Base-by-base conservation (phyloP, 129 eudicot species). In the Escallonia rubra region DNA sequence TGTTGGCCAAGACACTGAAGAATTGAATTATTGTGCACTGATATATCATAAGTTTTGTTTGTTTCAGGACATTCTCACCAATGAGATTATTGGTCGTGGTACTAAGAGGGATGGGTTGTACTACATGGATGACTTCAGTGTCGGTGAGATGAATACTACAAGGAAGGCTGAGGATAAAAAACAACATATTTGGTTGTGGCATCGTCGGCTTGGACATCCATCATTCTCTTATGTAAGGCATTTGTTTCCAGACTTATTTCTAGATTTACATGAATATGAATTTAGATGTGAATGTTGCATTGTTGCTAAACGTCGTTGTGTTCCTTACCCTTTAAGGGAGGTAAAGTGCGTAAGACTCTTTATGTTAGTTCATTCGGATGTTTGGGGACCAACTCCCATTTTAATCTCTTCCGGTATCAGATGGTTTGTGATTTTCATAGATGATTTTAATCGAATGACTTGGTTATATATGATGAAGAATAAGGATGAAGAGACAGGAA, bases 381-480 rank as follows among this genome's bases (percentile, higher is more conserved):
- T 52, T 8, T 52, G 57, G 3, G 4, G n/a, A 4, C 57, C 57
- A 52, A 7, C 57, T 8, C 57, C 57, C n/a, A 7, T 52, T 7
- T 11, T n/a, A 7, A 10, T 7, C 7, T 4, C 11, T 15, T 57
- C 10, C 7, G 62, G 62, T 7, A 6, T 57, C 7, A 10, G 42
- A 6, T 38, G 62, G 40, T 7, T 57, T 14, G 41, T 38, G 62
- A 7, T 16, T 4, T 57, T 57, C 16, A 40, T 62, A 3, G 51
- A 63, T 62, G 50, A 62, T n/a, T 62, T 51, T 41, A 62, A 51
- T 7, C 38, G 52, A 12, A 62, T 41, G 66, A 62, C 51, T 43
- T 59, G 45, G 45, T n/a, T 52, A 7, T 52, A 52, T 52, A 7
- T 52, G n/a, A 52, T 52, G 57, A 52, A 62, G 43, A 1, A 44